Percentiles rank a stretch among this genome's conserved stretches.
These are phyloP conservation scores for Acephala macrosclerotiorum DNA, from an alignment of 2,329 filamentous ascomycete species.

Conservation along the genomic window DNA sequence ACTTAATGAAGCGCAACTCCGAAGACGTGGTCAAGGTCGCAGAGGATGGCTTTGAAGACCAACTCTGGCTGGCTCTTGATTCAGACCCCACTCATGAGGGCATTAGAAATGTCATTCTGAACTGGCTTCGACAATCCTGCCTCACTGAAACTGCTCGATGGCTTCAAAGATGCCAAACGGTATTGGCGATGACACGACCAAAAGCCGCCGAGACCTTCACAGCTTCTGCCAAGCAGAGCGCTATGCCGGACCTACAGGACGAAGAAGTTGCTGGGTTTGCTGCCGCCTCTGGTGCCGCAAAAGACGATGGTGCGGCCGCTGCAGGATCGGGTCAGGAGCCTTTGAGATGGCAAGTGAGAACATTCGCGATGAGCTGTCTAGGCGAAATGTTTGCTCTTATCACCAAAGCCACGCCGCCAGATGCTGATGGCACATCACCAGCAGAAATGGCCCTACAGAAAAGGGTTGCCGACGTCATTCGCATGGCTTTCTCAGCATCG, in stretches of 20 bases:
- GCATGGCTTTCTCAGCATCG: slow-evolving; percentile 96
- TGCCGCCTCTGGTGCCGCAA: slow-evolving; percentile 66
- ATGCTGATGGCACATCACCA: slow-evolving; percentile 79
- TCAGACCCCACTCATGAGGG: slow-evolving; percentile 76
- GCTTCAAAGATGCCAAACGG: slow-evolving; percentile 87
- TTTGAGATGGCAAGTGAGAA: slow-evolving; percentile 92
- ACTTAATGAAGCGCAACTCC: slow-evolving; percentile 92
- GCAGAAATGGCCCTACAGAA: slow-evolving; percentile 82
- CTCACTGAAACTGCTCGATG: slow-evolving; percentile 81
- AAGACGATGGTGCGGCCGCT: slow-evolving; percentile 61
- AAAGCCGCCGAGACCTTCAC: slow-evolving; percentile 62
- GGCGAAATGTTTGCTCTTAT: slow-evolving; percentile 83
- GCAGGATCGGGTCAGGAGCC: slow-evolving; percentile 78
- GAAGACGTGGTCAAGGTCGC: slow-evolving; percentile 81
- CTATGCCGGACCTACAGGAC: slow-evolving; percentile 83
- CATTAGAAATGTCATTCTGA: slow-evolving; percentile 85
- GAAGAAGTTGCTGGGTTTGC: slow-evolving; percentile 98
- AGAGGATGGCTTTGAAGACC: slow-evolving; percentile 82
- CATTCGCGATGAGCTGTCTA: slow-evolving; percentile 90
- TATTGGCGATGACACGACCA: slow-evolving; percentile 85
- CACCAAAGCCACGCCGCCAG: slow-evolving; percentile 78
- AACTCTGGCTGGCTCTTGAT: slow-evolving; percentile 91
- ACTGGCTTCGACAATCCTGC: slow-evolving; percentile 93
- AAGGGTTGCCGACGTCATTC: slow-evolving; percentile 88
- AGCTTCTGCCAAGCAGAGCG: slow-evolving; percentile 54